These are phyloP conservation scores for Umbelopsis isabellina DNA, from an alignment of 192 early-diverging fungal species.

Conservation along the genomic window DNA sequence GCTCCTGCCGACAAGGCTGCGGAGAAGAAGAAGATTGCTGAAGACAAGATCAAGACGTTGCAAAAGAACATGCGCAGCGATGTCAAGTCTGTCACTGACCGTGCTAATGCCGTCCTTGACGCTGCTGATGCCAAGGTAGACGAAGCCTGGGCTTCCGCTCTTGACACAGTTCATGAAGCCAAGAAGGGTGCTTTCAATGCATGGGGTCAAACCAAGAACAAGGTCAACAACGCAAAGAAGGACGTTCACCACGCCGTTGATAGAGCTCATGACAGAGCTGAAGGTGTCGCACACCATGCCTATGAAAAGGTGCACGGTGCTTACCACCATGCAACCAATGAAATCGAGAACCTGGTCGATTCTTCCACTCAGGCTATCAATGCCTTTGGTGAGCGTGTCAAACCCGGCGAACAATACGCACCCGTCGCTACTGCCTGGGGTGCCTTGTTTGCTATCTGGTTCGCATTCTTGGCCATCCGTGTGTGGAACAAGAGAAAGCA, in stretches of 20 bases:
- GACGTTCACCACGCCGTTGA: neutral
- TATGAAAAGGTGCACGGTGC: conserved; percentile 36
- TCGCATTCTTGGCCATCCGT: conserved; percentile 39
- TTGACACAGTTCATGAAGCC: conserved; percentile 4
- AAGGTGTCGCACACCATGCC: neutral
- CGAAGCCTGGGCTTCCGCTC: neutral
- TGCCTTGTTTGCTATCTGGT: conserved; percentile 41
- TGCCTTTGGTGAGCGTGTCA: conserved; percentile 16
- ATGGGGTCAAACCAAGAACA: conserved; percentile 16
- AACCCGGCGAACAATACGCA: conserved; percentile 26
- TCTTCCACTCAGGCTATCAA: conserved; percentile 3
- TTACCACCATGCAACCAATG: conserved; percentile 6
- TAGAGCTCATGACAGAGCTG: neutral
- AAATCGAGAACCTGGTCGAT: conserved; percentile 1
- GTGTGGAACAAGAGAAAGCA: conserved; percentile 42
- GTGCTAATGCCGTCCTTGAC: conserved; percentile 23
- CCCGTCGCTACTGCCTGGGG: conserved; percentile 46
- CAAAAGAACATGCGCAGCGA: conserved; percentile 21
- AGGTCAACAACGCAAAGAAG: neutral
- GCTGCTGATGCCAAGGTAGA: conserved; percentile 26
- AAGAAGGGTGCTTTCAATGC: neutral
- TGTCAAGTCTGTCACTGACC: conserved; percentile 25
- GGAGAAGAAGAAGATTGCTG: conserved; percentile 24
- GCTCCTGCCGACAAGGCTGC: conserved; percentile 23
- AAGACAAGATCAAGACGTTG: conserved; percentile 27